These are phyloP conservation scores for Thelephora ganbajun DNA, from an alignment of 768 basidiomycete genomes.

Conservation along the genomic window DNA sequence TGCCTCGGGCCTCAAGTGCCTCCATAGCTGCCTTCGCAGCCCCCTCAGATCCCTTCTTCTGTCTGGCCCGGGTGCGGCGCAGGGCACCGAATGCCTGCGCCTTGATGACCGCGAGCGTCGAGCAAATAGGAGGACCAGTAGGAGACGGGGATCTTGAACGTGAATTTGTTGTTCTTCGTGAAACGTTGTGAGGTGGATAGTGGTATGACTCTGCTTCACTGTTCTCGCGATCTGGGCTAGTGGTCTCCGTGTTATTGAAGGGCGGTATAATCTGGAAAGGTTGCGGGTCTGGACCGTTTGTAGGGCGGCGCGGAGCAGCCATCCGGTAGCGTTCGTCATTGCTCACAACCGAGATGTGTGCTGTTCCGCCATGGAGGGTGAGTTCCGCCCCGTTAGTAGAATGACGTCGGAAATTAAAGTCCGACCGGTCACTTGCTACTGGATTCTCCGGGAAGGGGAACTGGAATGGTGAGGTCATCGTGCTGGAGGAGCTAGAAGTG, in stretches of 20 bases:
- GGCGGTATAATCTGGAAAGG: constrained; percentile 33
- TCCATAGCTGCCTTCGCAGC: constrained; percentile 66
- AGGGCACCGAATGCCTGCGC: constrained; percentile 81
- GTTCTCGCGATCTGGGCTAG: constrained; percentile 26
- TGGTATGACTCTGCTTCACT: constrained; percentile 37
- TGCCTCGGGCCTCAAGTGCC: constrained; percentile 70
- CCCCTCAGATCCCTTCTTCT: constrained; percentile 60
- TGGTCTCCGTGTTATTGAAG: constrained; percentile 36
- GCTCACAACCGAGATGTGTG: constrained; percentile 48
- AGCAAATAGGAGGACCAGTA: constrained; percentile 38
- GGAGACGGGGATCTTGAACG: constrained; percentile 37
- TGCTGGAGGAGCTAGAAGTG: constrained; percentile 31
- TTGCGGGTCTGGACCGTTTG: constrained; percentile 34
- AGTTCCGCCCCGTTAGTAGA: constrained; percentile 43
- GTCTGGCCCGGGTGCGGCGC: constrained; percentile 61
- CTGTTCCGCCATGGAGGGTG: constrained; percentile 59
- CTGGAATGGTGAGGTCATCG: constrained; percentile 49
- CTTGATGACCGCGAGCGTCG: constrained; percentile 82
- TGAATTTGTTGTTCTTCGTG: constrained; percentile 19
- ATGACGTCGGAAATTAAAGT: constrained; percentile 55
- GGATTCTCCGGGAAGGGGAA: constrained; percentile 47
- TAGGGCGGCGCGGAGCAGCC: constrained; percentile 27
- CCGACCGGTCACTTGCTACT: constrained; percentile 39
- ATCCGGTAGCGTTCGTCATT: constrained; percentile 52
- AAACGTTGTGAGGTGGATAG: constrained; percentile 8